A percentile compares a stretch with the other conserved stretches of the same genome.
These are phyloP conservation scores for Apiospora arundinis DNA, from an alignment of 2,329 filamentous ascomycete genomes.

Conservation along the genomic window DNA sequence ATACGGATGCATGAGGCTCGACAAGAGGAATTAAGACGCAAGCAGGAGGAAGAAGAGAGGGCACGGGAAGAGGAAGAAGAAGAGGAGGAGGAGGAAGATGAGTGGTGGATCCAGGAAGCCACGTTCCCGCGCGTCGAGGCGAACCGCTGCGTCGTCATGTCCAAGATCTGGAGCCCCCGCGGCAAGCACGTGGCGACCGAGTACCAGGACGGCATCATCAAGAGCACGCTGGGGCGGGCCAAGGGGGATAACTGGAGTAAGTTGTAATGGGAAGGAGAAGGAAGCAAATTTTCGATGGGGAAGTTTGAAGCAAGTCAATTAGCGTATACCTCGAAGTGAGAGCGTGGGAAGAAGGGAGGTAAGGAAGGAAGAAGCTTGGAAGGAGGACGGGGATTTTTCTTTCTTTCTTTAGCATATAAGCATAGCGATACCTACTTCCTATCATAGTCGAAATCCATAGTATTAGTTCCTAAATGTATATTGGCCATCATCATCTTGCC, in stretches of 20 bases:
- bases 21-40: background rate
- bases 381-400: background rate
- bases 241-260: background rate
- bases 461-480: background rate
- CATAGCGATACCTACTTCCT: slow-evolving; percentile 11
- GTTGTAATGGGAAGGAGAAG: background rate
- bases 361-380: no score
- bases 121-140: slow-evolving; percentile 54
- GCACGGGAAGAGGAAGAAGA: background rate
- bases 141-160: slow-evolving; percentile 54
- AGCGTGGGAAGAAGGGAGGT: no score
- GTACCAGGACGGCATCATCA: slow-evolving; percentile 59
- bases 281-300: no score
- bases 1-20: no score
- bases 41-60: background rate
- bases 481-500: background rate
- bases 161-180: slow-evolving; percentile 59
- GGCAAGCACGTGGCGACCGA: slow-evolving; percentile 61
- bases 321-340: no score
- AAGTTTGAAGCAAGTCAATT: no score
- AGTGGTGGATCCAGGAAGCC: slow-evolving; percentile 62
- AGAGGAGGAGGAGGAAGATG: slow-evolving; percentile 37
- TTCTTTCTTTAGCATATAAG: background rate
- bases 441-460: background rate
- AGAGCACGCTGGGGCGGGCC: slow-evolving; percentile 35